Conservation (phyloP, 306 rosid genomes). For the Mimosa bimucronata region DNA sequence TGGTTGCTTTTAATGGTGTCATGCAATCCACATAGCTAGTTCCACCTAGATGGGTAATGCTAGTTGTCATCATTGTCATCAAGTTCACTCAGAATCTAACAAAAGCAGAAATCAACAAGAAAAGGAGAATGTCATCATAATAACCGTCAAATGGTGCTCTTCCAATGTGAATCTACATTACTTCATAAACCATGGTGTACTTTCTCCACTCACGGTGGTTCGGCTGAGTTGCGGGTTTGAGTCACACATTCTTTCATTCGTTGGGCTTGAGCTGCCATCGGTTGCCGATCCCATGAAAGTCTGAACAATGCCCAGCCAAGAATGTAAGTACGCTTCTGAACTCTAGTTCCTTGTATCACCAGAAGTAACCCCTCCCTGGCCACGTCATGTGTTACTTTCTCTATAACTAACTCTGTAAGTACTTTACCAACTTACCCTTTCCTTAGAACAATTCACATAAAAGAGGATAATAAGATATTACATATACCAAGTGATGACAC, state of each 20-base stretch:
- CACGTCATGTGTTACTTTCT: no score
- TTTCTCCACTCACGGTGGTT: not conserved
- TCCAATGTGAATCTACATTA: not conserved
- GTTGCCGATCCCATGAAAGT: not conserved
- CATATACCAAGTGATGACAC: slow-evolving; percentile 28
- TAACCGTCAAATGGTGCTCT: not conserved
- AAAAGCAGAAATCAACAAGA: not conserved
- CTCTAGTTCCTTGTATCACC: not conserved
- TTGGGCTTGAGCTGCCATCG: not conserved
- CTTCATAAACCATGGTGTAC: not conserved
- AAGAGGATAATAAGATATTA: no score
- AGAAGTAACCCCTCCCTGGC: not conserved
- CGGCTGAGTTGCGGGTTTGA: not conserved
- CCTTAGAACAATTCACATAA: no score
- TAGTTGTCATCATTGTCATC: no score
- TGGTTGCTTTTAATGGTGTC: no score
- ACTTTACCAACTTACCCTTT: no score
- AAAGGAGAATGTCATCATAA: not conserved
- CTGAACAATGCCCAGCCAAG: not conserved
- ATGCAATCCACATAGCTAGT: no score
- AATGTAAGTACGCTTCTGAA: not conserved
- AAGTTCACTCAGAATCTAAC: no score
- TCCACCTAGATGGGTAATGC: no score
- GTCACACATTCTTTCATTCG: not conserved
- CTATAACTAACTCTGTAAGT: no score